Percentiles rank a stretch among this genome's conserved stretches.
Conservation (phyloP, 2,329 filamentous ascomycete species). For the Cytospora mali region DNA sequence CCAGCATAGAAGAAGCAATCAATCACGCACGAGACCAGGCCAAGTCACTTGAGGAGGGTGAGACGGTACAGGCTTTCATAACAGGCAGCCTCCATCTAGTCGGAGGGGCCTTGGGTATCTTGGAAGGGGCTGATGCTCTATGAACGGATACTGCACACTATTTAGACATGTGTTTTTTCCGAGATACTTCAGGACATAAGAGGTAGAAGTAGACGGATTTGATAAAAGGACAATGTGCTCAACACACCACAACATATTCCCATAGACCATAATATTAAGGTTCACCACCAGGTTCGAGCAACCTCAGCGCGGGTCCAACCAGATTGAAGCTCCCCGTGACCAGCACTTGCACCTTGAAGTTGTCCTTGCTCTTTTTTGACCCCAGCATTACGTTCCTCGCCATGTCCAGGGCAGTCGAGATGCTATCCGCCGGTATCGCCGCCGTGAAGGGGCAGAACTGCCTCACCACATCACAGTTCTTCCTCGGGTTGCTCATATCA, state of each 20-base stretch:
- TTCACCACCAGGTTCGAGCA: conserved; percentile 44
- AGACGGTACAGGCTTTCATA: conserved; percentile 49
- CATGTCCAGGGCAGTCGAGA: conserved; percentile 23
- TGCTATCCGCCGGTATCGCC: conserved; percentile 17
- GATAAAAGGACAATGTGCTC: conserved; percentile 22
- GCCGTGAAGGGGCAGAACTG: conserved; percentile 23
- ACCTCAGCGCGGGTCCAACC: conserved; percentile 57
- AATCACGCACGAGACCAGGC: conserved; percentile 46
- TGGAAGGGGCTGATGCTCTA: conserved; percentile 36
- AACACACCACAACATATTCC: conserved; percentile 26
- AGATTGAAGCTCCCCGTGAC: conserved; percentile 67
- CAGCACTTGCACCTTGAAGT: conserved; percentile 38
- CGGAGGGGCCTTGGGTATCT: conserved; percentile 43
- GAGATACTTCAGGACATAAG: conserved; percentile 2
- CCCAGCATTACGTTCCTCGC: conserved; percentile 14
- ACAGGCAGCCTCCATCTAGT: conserved; percentile 53
- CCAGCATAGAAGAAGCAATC: conserved; percentile 60
- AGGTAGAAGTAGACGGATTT: neutral
- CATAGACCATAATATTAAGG: conserved; percentile 22
- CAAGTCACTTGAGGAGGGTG: conserved; percentile 27
- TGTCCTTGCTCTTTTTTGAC: conserved; percentile 22
- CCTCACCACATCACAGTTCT: conserved; percentile 24
- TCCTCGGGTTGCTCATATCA: conserved; percentile 24
- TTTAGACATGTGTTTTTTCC: neutral
- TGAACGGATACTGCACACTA: conserved; percentile 1